phyloP scores from a whole-genome alignment of 2,329 filamentous ascomycete genomes.

The Aureobasidium musti region DNA sequence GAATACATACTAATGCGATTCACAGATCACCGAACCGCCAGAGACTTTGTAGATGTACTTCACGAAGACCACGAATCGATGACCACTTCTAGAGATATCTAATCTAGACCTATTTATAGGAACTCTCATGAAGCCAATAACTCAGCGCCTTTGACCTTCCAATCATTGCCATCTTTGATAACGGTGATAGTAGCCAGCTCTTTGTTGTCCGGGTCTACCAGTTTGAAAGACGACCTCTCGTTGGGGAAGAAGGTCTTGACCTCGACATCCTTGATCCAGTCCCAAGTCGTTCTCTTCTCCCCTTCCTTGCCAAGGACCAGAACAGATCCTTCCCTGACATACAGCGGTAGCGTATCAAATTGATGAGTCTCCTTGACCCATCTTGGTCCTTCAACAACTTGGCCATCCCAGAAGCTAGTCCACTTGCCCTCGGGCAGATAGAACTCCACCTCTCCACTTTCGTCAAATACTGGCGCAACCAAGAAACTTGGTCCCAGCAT shows the following conservation, averaged over 20 bases:
- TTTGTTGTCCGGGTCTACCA: constrained; percentile 43
- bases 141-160: constrained; percentile 36
- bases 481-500: constrained; percentile 69
- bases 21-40: constrained; percentile 30
- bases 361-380: constrained; percentile 50
- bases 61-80: not conserved
- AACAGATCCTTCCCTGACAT: constrained; percentile 46
- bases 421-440: constrained; percentile 60
- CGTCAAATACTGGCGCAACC: constrained; percentile 64
- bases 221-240: constrained; percentile 40
- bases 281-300: constrained; percentile 42
- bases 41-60: constrained; percentile 20
- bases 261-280: constrained; percentile 46
- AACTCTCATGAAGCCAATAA: not conserved
- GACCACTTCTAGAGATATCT: not conserved
- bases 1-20: not conserved
- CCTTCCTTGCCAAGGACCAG: constrained; percentile 46
- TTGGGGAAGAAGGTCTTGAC: constrained; percentile 45
- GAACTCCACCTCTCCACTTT: constrained; percentile 65
- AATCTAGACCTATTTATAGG: not conserved
- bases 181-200: constrained; percentile 40
- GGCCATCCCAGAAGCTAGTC: constrained; percentile 53
- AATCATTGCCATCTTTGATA: constrained; percentile 39
- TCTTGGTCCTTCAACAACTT: constrained; percentile 46
- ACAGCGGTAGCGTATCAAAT: constrained; percentile 46